Base-by-base conservation (phyloP, 495 filamentous ascomycete species). In the Penicillium psychrofluorescens region DNA sequence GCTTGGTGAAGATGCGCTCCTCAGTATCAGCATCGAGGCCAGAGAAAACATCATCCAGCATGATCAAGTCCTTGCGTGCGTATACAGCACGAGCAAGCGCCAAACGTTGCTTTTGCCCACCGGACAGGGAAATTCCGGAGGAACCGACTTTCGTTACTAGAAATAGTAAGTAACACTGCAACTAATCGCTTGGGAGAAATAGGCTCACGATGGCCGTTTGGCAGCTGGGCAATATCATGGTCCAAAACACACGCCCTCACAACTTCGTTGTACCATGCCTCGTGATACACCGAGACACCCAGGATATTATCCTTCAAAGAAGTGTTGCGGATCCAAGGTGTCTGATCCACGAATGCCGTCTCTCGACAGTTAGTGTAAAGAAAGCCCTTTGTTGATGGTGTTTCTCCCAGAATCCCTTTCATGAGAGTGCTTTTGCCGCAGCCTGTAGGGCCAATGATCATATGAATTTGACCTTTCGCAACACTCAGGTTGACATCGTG, bases 31-130 rank as follows among this genome's bases (percentile, higher is more conserved):
- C 6, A 35, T 59, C 55, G 6, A 71, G 50, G 0, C 55, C 68
- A 35, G 64, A 66, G 13, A 71, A 55, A 0, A 62, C 51, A 41
- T 71, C 62, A 46, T 71, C 69, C 0, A 73, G 51, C 31, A 74
- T 30, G 4, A 71, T 6, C 4, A 59, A 48, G 5, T 50, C 44
- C 7, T 35, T 30, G 6, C 40, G 40, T 1, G 58, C 51, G 29
- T 58, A 61, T 1, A 60, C 32, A 2, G 54, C 56, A 36, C 54
- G 48, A 8, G 54, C 56, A 35, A 60, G 48, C 36, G 56, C 45
- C 56, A 59, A n/a, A 29, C 88, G 74, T 54, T 90, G 85, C 53
- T 90, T 89, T 58, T 92, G 88, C 1, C 88, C 88, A 34, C 88
- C 88, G 37, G 84, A 89, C 6, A 92, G 74, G 2, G 85, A 86